Evolutionary conservation across 1,284 basidiomycete genomes (phyloP).

Genomic region (Ustilago trichophora): DNA sequence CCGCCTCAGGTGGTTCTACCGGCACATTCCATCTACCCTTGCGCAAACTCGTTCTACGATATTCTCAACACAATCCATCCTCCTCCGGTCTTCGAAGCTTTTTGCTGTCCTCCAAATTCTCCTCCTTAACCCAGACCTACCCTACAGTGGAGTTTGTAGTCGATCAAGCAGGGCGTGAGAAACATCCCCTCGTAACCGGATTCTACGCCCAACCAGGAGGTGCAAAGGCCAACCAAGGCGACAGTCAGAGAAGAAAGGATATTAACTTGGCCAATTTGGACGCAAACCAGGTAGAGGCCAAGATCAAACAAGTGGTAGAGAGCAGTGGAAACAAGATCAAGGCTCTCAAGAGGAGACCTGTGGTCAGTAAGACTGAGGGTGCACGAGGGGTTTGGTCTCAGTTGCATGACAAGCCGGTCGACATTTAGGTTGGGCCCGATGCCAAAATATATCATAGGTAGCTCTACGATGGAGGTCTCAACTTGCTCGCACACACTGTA

Average conservation of each 20-base stretch:
- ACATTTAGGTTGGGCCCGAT: slow-evolving; percentile 9
- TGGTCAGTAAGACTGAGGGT: slow-evolving; percentile 9
- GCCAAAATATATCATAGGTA: no score
- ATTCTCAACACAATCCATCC: slow-evolving; percentile 19
- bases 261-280: slow-evolving; percentile 32
- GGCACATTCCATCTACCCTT: slow-evolving; percentile 27
- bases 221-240: no score
- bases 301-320: slow-evolving; percentile 22
- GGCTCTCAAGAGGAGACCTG: slow-evolving; percentile 24
- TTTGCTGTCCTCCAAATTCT: slow-evolving; percentile 11
- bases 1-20: not conserved
- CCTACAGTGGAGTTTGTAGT: slow-evolving; percentile 39
- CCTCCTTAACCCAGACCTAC: slow-evolving; percentile 2
- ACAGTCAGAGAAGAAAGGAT: no score
- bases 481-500: no score
- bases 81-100: slow-evolving; percentile 10
- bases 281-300: slow-evolving; percentile 13
- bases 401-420: slow-evolving; percentile 14
- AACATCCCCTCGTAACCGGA: slow-evolving; percentile 23
- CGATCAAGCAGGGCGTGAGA: not conserved
- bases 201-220: slow-evolving; percentile 12
- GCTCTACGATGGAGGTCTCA: no score
- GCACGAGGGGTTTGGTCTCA: slow-evolving; percentile 42
- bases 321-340: slow-evolving; percentile 17
- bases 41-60: slow-evolving; percentile 42